Percentiles rank a stretch among this genome's conserved stretches.
These are phyloP conservation scores for Exophiala lecanii-corni DNA, from an alignment of 2,329 filamentous ascomycete genomes.

Conservation along the genomic window DNA sequence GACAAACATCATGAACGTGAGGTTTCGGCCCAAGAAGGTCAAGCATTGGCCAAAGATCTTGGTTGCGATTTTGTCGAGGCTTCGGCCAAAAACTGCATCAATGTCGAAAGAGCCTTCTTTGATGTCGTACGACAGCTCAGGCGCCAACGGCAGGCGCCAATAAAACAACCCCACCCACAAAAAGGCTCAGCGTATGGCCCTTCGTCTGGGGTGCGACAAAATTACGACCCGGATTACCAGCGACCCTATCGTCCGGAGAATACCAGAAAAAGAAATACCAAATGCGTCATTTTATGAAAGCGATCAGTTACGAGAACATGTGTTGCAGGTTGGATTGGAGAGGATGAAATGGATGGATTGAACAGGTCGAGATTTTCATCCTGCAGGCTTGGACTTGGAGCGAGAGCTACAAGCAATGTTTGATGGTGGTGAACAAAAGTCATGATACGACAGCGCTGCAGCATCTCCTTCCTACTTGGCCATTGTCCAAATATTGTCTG, in stretches of 20 bases:
- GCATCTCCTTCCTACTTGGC: too few species aligned
- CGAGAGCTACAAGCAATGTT: too few species aligned
- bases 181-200: slow-evolving; percentile 17
- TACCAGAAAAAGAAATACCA: slow-evolving; percentile 20
- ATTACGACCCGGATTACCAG: slow-evolving; percentile 17
- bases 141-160: slow-evolving; percentile 62
- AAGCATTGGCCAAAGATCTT: slow-evolving; percentile 82
- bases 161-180: slow-evolving; percentile 28
- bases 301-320: not conserved
- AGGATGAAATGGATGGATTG: slow-evolving; percentile 13
- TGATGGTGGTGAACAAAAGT: too few species aligned
- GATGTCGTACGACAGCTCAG: slow-evolving; percentile 91
- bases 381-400: not conserved
- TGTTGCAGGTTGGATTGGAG: not conserved
- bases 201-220: slow-evolving; percentile 10
- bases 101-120: slow-evolving; percentile 97
- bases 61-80: slow-evolving; percentile 97
- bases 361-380: too few species aligned
- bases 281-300: slow-evolving; percentile 25
- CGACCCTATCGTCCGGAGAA: slow-evolving; percentile 21
- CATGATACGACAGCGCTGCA: too few species aligned
- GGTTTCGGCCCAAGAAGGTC: slow-evolving; percentile 93
- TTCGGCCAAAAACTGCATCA: slow-evolving; percentile 96
- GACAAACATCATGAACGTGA: slow-evolving; percentile 93
- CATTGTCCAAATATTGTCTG: too few species aligned